Conservation (phyloP, 768 basidiomycete species). For the Rhizopogon vulgaris region DNA sequence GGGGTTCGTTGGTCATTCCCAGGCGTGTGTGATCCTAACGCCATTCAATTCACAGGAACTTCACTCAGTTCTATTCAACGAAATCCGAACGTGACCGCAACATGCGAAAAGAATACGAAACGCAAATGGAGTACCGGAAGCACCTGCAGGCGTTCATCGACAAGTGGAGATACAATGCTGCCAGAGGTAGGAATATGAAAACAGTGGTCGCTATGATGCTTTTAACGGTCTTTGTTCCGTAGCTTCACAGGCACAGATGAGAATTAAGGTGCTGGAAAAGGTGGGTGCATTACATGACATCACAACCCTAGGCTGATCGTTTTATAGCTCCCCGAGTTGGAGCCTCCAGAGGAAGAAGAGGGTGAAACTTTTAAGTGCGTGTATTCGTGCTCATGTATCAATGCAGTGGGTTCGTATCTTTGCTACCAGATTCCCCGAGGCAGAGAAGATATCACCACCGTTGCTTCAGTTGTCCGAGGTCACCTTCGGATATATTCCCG, state of each 20-base stretch:
- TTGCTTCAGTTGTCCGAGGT: conserved; percentile 88
- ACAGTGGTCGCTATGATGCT: not conserved
- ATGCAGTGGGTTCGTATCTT: not conserved
- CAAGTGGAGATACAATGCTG: conserved; percentile 96
- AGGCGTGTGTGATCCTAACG: conserved; percentile 2
- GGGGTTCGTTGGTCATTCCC: conserved; percentile 45
- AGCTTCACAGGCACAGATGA: conserved; percentile 85
- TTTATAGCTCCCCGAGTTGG: conserved; percentile 76
- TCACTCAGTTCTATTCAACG: conserved; percentile 97
- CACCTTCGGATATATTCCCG: conserved; percentile 78
- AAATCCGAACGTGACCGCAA: conserved; percentile 93
- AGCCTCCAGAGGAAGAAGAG: conserved; percentile 91
- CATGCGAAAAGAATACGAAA: conserved; percentile 89
- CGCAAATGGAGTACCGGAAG: conserved; percentile 91
- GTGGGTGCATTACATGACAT: conserved; percentile 24
- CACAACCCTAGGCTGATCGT: not conserved
- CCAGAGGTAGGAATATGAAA: conserved; percentile 51
- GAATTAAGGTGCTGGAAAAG: conserved; percentile 76
- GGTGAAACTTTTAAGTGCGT: conserved; percentile 84
- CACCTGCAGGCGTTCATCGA: conserved; percentile 98
- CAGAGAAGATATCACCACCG: conserved; percentile 96
- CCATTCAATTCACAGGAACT: conserved; percentile 55
- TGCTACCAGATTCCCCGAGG: conserved; percentile 73
- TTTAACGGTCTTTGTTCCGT: conserved; percentile 5
- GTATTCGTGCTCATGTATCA: not conserved